Conservation (phyloP, 2,329 filamentous ascomycete species). For the Botryotinia globosa region DNA sequence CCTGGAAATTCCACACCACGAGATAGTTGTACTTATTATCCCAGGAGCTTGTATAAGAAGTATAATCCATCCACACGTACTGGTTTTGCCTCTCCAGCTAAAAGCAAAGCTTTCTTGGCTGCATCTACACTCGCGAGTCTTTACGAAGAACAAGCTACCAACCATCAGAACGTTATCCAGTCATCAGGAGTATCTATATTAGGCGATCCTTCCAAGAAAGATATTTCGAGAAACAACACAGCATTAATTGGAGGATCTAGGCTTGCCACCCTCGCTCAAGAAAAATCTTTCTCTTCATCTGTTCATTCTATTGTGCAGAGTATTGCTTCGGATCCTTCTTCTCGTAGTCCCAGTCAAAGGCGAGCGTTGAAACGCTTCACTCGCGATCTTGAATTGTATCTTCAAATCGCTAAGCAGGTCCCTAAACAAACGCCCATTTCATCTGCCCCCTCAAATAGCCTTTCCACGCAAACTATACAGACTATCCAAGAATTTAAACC, state of each 20-base stretch:
- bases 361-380: conserved; percentile 45
- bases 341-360: conserved; percentile 46
- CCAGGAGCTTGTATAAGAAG: conserved; percentile 27
- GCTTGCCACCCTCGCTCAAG: conserved; percentile 11
- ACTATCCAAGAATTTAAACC: conserved; percentile 54
- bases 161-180: neutral
- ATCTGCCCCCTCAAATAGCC: conserved; percentile 31
- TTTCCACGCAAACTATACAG: conserved; percentile 50
- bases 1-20: neutral
- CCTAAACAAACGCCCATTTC: conserved; percentile 40
- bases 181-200: neutral
- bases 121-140: conserved; percentile 20
- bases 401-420: conserved; percentile 41
- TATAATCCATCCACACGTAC: conserved; percentile 7
- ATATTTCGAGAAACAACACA: neutral
- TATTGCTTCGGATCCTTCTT: conserved; percentile 32
- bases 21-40: conserved; percentile 25
- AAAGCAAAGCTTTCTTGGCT: conserved; percentile 16
- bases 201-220: conserved; percentile 4
- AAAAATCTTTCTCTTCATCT: conserved; percentile 21
- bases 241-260: conserved; percentile 16
- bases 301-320: conserved; percentile 26
- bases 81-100: neutral
- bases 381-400: conserved; percentile 44
- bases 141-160: conserved; percentile 2